phyloP scores from a whole-genome alignment of 441 rosid genomes.

The Isatis lusitanica region DNA sequence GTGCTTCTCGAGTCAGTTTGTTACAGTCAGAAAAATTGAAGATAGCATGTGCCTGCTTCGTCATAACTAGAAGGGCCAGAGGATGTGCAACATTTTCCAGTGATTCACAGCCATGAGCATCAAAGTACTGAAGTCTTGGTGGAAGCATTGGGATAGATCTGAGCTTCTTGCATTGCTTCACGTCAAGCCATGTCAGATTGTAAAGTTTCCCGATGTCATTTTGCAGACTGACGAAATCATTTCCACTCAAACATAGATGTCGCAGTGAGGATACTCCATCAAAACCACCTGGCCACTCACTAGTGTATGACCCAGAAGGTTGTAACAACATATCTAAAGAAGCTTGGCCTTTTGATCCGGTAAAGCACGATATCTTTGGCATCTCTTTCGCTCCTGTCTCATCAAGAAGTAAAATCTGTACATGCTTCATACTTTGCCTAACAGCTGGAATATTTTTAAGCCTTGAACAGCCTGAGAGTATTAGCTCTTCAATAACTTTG shows the following conservation, averaged over 20 bases:
- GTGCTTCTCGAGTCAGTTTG: constrained; percentile 13
- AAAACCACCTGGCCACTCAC: neutral
- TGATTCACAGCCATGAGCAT: constrained; percentile 9
- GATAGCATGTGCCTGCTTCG: neutral
- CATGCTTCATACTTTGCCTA: constrained; percentile 5
- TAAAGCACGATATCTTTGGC: neutral
- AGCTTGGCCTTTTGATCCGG: neutral
- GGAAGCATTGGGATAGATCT: constrained; percentile 29
- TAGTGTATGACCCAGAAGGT: neutral
- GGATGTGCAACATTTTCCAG: constrained; percentile 22
- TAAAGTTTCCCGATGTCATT: neutral
- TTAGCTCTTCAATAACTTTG: constrained; percentile 17
- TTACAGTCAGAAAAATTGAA: constrained; percentile 22
- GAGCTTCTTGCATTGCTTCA: constrained; percentile 18
- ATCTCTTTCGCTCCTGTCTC: constrained; percentile 2
- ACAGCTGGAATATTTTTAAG: constrained; percentile 14
- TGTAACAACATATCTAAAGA: neutral
- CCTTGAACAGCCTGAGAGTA: constrained; percentile 33
- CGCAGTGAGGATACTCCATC: neutral
- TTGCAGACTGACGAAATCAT: constrained; percentile 17
- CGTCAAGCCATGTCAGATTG: neutral
- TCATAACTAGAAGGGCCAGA: neutral
- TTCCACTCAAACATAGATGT: constrained; percentile 9
- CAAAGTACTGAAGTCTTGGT: neutral
- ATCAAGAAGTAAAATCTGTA: constrained; percentile 15